Evolutionary conservation across 192 early-diverging fungal genomes (phyloP), one percentile per base, ranked within the genome.

Genomic region (Linnemannia hyalina): DNA sequence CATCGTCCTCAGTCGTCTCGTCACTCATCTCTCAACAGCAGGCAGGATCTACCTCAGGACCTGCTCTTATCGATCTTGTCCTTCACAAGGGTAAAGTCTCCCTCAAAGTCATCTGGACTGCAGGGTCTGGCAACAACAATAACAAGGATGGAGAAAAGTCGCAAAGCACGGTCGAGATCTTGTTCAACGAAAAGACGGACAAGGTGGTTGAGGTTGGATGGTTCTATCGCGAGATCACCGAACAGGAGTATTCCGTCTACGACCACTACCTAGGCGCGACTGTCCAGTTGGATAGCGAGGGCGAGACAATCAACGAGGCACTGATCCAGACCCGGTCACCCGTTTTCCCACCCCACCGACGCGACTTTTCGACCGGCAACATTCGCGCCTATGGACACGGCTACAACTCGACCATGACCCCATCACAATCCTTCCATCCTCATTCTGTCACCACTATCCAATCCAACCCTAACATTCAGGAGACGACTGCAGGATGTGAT

Each of bases 141-240:
- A 55, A 26, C 32, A 29, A 74, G 70, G 36, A 72, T 1, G 23
- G 36, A 35, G 54, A 41, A 9, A 40, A 71, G 26, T 29, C 29
- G 9, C 60, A 80, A 41, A 76, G 73, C 70, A 80, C 35, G 2
- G 71, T 78, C 47, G 55, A 49, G 10, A 40, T 86, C n/a, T 5
- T 36, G 26, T 81, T 86, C 44, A 70, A 86, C 72, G 77, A 80
- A 49, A 46, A 71, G 18, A 80, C 75, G 6, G 84, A 86, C 49
- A 77, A 68, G 26, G 84, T 81, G n/a, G 72, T 80, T 4, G 84
- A 86, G 42, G 80, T 86, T 41, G 84, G 84, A 1, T 86, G 79
- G 78, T 86, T 86, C 41, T 86, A 81, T n/a, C 74, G 84, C 38
- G 84, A 86, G 42, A 20, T 86, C 40, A 86, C 84, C 8, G 84